Percentiles rank a stretch among this genome's conserved stretches.
phyloP scores from a whole-genome alignment of 306 rosid species.

The Fragaria iinumae region DNA sequence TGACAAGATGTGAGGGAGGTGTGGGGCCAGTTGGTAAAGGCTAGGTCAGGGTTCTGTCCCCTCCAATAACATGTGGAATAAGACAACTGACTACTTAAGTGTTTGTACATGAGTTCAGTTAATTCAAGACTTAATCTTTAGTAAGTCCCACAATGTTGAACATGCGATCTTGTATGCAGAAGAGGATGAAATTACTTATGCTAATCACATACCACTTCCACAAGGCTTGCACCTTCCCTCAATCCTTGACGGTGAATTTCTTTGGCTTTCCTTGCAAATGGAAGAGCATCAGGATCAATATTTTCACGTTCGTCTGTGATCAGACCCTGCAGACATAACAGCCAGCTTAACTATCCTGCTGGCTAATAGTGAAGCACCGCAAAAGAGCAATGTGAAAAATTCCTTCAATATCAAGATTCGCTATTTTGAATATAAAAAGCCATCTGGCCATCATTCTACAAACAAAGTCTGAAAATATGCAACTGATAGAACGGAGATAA shows the following conservation, averaged over 20 bases:
- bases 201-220: constrained; percentile 79
- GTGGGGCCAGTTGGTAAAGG: not conserved
- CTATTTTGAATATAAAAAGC: not conserved
- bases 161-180: not conserved
- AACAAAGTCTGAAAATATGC: not conserved
- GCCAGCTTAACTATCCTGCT: constrained; percentile 18
- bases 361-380: not conserved
- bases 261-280: constrained; percentile 82
- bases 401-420: not conserved
- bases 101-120: not conserved
- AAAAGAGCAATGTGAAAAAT: not conserved
- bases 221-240: constrained; percentile 91
- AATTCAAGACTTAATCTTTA: not conserved
- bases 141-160: not conserved
- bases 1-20: not conserved
- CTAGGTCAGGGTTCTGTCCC: not conserved
- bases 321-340: constrained; percentile 62
- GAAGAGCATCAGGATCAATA: constrained; percentile 83
- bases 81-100: not conserved
- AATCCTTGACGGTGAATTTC: constrained; percentile 89
- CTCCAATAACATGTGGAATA: not conserved
- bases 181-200: not conserved
- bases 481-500: not conserved
- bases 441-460: not conserved
- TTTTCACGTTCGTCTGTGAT: constrained; percentile 83